Evolutionary conservation across 2,329 filamentous ascomycete genomes (phyloP), one percentile per base, ranked within the genome.

Genomic region (Talaromyces pinophilus): DNA sequence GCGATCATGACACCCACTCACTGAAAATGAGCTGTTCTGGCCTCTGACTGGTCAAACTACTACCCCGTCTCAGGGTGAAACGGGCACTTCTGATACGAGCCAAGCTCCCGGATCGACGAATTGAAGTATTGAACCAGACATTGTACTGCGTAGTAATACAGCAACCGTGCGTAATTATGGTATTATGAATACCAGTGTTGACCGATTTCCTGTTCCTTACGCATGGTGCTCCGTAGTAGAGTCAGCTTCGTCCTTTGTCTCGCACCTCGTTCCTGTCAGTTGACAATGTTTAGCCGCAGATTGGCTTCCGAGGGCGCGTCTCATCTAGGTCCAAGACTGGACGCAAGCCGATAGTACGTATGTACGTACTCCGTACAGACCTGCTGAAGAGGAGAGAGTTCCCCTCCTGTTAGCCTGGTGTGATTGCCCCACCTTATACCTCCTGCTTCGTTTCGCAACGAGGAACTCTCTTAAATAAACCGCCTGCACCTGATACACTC

Each of bases 391-490:
- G 30, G 30, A 33, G 30, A 33, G 30, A 30, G 38, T 59, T 48
- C 62, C 62, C 62, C 62, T 48, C 62, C 62, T 63, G 33, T 38
- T 25, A 52, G 33, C 35, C 65, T 60, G 44, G 60, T 63, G 64
- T 66, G 64, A 63, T 63, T 63, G 60, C 65, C 65, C 65, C 65
- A 67, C 65, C 65, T 54, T 63, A 59, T 62, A 62, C 46, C 59
- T 62, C 64, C 59, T 66, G 59, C 64, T 57, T 57, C 42, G 61
- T 63, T 40, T 66, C 59, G 64, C 59, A 59, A 62, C 44, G 62
- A 44, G n/a, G 54, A 25, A 35, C 54, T 57, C 48, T 35, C 35
- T 33, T 38, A 42, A 44, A 44, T 63, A n/a, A 44, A 42, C 38
- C 28, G 19, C 33, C 17, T 55, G 38, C 38, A 42, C 61, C 35